These are phyloP conservation scores for Plasmodium inui DNA, from an alignment of 169 alveolate species.

Conservation along the genomic window DNA sequence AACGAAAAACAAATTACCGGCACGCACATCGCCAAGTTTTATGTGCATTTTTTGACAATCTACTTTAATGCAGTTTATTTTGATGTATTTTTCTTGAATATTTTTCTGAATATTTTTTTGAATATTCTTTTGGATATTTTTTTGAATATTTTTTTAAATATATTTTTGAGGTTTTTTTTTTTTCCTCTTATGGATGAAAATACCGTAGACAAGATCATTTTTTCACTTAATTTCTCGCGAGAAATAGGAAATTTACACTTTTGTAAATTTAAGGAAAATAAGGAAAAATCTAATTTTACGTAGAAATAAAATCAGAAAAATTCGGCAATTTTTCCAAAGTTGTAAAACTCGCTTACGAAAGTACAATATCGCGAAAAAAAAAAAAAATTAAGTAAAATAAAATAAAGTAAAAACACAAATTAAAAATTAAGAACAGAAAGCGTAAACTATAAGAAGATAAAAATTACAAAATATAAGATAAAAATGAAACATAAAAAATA, in stretches of 20 bases:
- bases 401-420: neutral
- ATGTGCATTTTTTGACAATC: neutral
- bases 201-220: slow-evolving; percentile 9
- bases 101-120: neutral
- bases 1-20: neutral
- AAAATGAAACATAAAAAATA: neutral
- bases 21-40: neutral
- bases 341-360: neutral
- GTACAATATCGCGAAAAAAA: neutral
- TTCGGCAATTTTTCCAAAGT: neutral
- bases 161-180: neutral
- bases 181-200: slow-evolving; percentile 2
- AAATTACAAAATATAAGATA: neutral
- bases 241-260: slow-evolving; percentile 33
- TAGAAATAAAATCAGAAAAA: slow-evolving; percentile 6
- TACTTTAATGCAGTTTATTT: neutral
- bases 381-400: slow-evolving; percentile 4
- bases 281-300: slow-evolving; percentile 2
- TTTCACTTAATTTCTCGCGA: neutral
- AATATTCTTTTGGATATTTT: neutral
- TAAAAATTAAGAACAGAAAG: neutral
- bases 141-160: neutral
- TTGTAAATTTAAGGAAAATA: neutral
- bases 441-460: neutral
- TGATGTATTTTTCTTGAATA: neutral